Evolutionary conservation across 139 green algal genomes (phyloP).

Genomic region (Astrephomene gubernaculifera): DNA sequence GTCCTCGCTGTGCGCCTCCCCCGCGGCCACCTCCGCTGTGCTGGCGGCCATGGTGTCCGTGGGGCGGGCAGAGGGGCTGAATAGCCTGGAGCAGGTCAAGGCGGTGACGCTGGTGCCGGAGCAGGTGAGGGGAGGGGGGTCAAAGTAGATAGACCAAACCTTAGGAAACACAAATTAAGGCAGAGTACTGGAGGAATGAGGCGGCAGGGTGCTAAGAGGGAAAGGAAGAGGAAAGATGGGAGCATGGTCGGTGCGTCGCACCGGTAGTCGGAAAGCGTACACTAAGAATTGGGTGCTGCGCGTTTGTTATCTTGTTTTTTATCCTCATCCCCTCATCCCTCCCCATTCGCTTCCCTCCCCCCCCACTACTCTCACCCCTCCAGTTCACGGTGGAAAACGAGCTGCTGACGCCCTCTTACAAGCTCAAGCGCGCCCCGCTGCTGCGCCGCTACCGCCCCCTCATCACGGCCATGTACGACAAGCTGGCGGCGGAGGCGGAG

Average conservation of each 20-base stretch:
- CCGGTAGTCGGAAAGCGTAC: too few species aligned
- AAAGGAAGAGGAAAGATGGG: too few species aligned
- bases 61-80: conserved; percentile 61
- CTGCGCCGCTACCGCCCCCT: conserved; percentile 72
- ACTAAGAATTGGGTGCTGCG: too few species aligned
- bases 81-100: conserved; percentile 58
- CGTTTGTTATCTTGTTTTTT: too few species aligned
- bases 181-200: too few species aligned
- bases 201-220: too few species aligned
- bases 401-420: conserved; percentile 94
- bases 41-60: conserved; percentile 63
- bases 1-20: conserved; percentile 54
- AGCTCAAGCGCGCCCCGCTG: conserved; percentile 92
- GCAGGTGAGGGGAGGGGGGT: conserved; percentile 16
- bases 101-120: conserved; percentile 60
- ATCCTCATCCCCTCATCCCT: too few species aligned
- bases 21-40: conserved; percentile 51
- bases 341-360: neutral
- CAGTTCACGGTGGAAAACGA: conserved; percentile 81
- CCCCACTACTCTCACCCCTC: neutral
- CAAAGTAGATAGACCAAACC: too few species aligned
- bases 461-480: conserved; percentile 75
- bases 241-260: too few species aligned
- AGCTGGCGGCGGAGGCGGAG: conserved; percentile 18
- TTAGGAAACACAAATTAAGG: too few species aligned